Evolutionary conservation across 176 grass and related monocot genomes (phyloP).

Genomic region (Oryza nivara): DNA sequence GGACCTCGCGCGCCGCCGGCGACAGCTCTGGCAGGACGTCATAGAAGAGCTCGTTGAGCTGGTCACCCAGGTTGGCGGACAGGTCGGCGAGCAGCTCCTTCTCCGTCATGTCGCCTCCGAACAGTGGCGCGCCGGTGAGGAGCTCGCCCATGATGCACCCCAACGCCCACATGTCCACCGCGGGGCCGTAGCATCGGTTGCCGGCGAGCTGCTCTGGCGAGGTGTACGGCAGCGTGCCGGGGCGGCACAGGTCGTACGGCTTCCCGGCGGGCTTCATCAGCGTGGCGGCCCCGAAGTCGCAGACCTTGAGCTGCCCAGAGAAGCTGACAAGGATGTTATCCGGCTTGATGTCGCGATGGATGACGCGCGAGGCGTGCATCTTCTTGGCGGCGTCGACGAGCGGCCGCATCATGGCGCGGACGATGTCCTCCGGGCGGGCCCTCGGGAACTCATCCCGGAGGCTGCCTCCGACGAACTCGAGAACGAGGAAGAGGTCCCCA

Average conservation of each 20-base stretch:
- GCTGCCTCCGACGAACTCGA: not conserved
- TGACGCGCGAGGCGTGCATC: not conserved
- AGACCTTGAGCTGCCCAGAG: conserved; percentile 21
- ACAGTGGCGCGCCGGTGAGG: not conserved
- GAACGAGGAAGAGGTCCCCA: not conserved
- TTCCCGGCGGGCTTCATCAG: not conserved
- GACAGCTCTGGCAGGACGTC: no score
- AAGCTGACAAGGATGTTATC: conserved; percentile 36
- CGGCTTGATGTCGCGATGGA: conserved; percentile 54
- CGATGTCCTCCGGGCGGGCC: not conserved
- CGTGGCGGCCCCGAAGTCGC: conserved; percentile 30
- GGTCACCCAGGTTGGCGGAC: no score
- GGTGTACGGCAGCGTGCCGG: not conserved
- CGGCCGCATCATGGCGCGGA: conserved; percentile 6
- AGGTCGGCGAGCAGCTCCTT: no score
- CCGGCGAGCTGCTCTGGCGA: not conserved
- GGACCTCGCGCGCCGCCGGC: no score
- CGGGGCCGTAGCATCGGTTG: not conserved
- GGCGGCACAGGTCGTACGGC: not conserved
- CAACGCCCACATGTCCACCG: conserved; percentile 17
- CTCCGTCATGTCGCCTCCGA: no score
- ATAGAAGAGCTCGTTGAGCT: no score
- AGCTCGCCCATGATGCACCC: conserved; percentile 7
- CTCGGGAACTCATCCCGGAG: not conserved
- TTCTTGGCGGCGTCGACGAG: conserved; percentile 6